phyloP scores from a whole-genome alignment of 495 filamentous ascomycete species.

The Corynascus novoguineensis region DNA sequence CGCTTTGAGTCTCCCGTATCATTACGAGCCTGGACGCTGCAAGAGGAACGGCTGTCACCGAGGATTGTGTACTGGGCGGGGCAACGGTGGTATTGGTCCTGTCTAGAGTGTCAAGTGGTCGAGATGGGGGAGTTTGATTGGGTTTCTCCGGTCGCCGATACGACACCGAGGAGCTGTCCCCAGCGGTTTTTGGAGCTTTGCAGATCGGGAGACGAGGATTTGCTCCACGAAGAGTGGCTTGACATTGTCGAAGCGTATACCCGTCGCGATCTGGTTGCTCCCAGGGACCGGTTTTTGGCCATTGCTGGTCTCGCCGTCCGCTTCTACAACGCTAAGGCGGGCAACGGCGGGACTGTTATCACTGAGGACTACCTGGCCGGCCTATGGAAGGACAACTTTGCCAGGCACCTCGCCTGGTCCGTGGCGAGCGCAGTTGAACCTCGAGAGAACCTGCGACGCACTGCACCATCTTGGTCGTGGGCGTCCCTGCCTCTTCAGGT shows the following conservation, averaged over 20 bases:
- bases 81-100: constrained; percentile 34
- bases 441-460: constrained; percentile 17
- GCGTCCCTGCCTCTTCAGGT: constrained; percentile 25
- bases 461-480: constrained; percentile 33
- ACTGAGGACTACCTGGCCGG: constrained; percentile 30
- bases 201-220: constrained; percentile 20
- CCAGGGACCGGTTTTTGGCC: constrained; percentile 29
- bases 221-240: constrained; percentile 31
- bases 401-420: constrained; percentile 28
- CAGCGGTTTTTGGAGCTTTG: constrained; percentile 28
- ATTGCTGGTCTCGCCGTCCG: constrained; percentile 32
- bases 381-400: constrained; percentile 28
- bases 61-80: constrained; percentile 30
- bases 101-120: constrained; percentile 22
- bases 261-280: constrained; percentile 25
- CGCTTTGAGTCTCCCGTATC: constrained; percentile 25
- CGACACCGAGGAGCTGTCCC: constrained; percentile 18
- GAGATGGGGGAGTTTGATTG: constrained; percentile 18
- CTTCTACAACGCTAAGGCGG: constrained; percentile 29
- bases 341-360: constrained; percentile 12
- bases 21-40: constrained; percentile 29
- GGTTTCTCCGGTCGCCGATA: background rate
- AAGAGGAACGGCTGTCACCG: constrained; percentile 32
- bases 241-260: constrained; percentile 33
- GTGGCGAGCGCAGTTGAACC: constrained; percentile 19